Percentiles rank a stretch among this genome's conserved stretches.
phyloP scores from a whole-genome alignment of 2,329 filamentous ascomycete species.

The Epichloe brachyelytri region DNA sequence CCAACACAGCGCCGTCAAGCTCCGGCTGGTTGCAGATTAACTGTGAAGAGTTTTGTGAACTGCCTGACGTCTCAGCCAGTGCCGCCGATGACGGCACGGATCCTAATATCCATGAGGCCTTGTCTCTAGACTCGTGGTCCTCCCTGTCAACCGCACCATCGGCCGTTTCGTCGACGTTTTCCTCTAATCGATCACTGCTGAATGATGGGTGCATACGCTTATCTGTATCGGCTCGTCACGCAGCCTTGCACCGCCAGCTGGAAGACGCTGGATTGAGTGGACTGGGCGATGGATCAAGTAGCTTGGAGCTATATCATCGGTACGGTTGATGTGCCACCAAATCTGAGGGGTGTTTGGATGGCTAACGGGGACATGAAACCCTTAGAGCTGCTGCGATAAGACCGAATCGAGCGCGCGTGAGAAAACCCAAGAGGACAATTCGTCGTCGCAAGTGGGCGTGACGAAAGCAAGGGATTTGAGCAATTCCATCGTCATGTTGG shows the following conservation, averaged over 20 bases:
- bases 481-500: neutral
- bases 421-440: neutral
- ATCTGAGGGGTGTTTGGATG: neutral
- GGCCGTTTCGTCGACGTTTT: slow-evolving; percentile 1
- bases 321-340: neutral
- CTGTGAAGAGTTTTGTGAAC: neutral
- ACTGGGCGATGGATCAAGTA: neutral
- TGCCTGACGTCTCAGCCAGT: neutral
- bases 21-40: neutral
- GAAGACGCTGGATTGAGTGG: slow-evolving; percentile 6
- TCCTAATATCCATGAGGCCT: neutral
- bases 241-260: slow-evolving; percentile 2
- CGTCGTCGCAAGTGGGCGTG: neutral
- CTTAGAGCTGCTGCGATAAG: neutral
- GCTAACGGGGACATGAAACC: neutral
- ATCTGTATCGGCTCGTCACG: neutral
- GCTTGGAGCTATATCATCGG: slow-evolving; percentile 3
- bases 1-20: neutral
- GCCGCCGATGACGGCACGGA: neutral
- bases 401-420: neutral
- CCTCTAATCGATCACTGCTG: neutral
- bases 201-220: neutral
- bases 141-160: neutral
- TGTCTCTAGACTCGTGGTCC: neutral
- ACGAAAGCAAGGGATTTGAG: neutral